Evolutionary conservation across 1,284 basidiomycete species (phyloP).

Genomic region (Jaminaea rosea): DNA sequence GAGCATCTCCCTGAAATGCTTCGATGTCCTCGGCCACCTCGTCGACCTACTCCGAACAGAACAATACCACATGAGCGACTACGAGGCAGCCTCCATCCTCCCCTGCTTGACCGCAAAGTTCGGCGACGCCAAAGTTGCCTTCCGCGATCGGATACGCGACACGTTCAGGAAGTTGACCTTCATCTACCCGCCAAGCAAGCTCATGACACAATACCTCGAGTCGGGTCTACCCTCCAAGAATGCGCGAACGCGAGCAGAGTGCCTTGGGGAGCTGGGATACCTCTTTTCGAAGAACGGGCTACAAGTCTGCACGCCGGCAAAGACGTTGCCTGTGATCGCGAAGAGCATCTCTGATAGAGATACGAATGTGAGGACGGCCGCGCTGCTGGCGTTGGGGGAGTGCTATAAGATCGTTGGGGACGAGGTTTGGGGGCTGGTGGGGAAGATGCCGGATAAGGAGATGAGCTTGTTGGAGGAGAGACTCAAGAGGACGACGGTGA

Average conservation of each 20-base stretch:
- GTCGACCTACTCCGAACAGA: conserved; percentile 61
- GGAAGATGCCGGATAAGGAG: conserved; percentile 69
- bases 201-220: conserved; percentile 58
- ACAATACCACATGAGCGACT: conserved; percentile 76
- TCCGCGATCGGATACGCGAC: conserved; percentile 49
- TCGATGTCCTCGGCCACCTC: conserved; percentile 77
- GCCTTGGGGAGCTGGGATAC: conserved; percentile 68
- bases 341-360: conserved; percentile 80
- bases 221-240: conserved; percentile 73
- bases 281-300: conserved; percentile 75
- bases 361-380: conserved; percentile 71
- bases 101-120: conserved; percentile 79
- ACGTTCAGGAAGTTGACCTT: conserved; percentile 48
- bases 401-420: conserved; percentile 75
- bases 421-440: conserved; percentile 71
- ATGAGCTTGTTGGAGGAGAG: conserved; percentile 84
- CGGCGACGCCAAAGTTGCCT: conserved; percentile 52
- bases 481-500: conserved; percentile 62
- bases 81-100: conserved; percentile 78
- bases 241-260: conserved; percentile 76
- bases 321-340: conserved; percentile 70
- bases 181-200: conserved; percentile 71
- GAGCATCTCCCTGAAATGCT: conserved; percentile 74
- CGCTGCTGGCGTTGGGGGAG: conserved; percentile 70
- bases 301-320: conserved; percentile 61